A percentile compares a stretch with the other conserved stretches of the same genome.
These are phyloP conservation scores for Thymus mandschuricus DNA, from an alignment of 257 asterid genomes.

Conservation along the genomic window DNA sequence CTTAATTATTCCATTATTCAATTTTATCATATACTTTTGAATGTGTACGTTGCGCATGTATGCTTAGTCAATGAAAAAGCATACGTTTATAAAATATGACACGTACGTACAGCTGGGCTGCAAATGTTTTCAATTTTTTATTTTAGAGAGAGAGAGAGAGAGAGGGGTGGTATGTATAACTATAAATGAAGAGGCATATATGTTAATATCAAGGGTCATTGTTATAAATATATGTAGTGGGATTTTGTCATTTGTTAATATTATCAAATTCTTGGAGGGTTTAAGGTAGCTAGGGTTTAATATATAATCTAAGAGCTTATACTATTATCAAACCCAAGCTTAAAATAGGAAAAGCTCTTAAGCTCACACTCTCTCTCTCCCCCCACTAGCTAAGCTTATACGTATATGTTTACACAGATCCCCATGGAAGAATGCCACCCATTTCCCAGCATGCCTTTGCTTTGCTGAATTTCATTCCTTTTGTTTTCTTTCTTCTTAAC, in stretches of 20 bases:
- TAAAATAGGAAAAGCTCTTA: no score
- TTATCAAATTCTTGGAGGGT: neutral
- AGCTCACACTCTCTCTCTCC: neutral
- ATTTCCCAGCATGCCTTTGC: slow-evolving; percentile 65
- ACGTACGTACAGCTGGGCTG: neutral
- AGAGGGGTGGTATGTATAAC: neutral
- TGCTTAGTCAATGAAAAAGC: no score
- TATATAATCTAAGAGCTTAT: no score
- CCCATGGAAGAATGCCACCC: slow-evolving; percentile 70
- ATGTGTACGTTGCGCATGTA: no score
- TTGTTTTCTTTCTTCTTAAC: slow-evolving; percentile 50
- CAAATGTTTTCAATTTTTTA: neutral
- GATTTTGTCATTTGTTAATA: no score
- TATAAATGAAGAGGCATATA: neutral
- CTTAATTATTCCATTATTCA: no score
- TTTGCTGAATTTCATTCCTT: slow-evolving; percentile 72
- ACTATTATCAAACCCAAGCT: no score
- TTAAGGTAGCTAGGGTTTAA: slow-evolving; percentile 25
- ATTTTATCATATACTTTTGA: no score
- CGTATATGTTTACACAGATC: slow-evolving; percentile 64
- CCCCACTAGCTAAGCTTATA: neutral
- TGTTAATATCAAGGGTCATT: no score
- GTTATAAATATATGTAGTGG: no score
- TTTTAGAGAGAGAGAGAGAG: no score
- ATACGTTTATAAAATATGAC: no score